Evolutionary conservation across 768 basidiomycete genomes (phyloP).

Genomic region (Baorangia bicolor): DNA sequence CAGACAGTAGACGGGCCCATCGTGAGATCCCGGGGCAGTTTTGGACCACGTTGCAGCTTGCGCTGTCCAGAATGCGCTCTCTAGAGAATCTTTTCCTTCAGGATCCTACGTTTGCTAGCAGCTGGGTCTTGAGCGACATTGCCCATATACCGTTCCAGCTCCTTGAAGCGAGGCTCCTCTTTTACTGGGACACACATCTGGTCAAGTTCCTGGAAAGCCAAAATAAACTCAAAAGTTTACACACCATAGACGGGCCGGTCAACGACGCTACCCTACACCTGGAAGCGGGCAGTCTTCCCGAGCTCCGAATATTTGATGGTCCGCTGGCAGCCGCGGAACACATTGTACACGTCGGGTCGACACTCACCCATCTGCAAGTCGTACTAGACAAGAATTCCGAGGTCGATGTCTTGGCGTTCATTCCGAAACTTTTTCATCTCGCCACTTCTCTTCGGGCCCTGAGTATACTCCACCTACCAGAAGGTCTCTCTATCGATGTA

Average conservation of each 20-base stretch:
- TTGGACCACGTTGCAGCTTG: conserved; percentile 44
- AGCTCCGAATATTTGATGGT: conserved; percentile 46
- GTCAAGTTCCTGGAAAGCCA: conserved; percentile 51
- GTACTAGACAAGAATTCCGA: conserved; percentile 38
- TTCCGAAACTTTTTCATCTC: conserved; percentile 32
- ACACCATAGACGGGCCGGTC: conserved; percentile 28
- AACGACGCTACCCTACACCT: conserved; percentile 22
- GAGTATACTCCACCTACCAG: conserved; percentile 36
- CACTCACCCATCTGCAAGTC: conserved; percentile 48
- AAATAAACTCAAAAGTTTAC: conserved; percentile 40
- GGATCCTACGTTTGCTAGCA: conserved; percentile 38
- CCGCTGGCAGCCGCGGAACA: conserved; percentile 42
- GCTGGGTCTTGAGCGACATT: conserved; percentile 47
- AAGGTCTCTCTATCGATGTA: conserved; percentile 29
- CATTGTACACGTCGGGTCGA: conserved; percentile 34
- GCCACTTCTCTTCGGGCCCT: conserved; percentile 37
- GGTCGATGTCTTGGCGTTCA: conserved; percentile 29
- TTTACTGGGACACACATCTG: conserved; percentile 48
- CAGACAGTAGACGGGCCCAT: conserved; percentile 29
- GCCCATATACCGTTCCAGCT: conserved; percentile 46
- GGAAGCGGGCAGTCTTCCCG: conserved; percentile 38
- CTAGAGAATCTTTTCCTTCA: conserved; percentile 45
- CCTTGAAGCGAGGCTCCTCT: conserved; percentile 45
- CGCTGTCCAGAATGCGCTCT: conserved; percentile 43
- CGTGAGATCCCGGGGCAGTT: conserved; percentile 34